These are phyloP conservation scores for Chaetoscypha palmicola DNA, from an alignment of 2,329 filamentous ascomycete genomes.

Conservation along the genomic window DNA sequence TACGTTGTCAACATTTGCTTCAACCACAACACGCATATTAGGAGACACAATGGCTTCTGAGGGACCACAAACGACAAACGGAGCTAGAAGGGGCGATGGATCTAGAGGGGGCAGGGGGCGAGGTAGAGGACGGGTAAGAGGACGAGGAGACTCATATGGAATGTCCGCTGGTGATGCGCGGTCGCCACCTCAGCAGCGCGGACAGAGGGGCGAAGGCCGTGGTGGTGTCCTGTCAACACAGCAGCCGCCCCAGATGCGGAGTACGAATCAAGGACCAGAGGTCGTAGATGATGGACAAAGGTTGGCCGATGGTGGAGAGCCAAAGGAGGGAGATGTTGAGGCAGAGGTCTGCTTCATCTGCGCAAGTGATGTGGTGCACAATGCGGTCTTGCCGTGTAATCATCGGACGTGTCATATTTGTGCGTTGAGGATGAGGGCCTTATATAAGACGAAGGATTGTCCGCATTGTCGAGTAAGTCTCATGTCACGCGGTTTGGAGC, in stretches of 20 bases:
- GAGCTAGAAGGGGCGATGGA: conserved; percentile 27
- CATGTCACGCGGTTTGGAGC: not conserved
- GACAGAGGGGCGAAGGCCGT: conserved; percentile 11
- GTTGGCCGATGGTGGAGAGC: conserved; percentile 5
- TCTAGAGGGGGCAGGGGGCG: conserved; percentile 35
- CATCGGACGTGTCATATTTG: conserved; percentile 97
- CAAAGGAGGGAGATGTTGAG: conserved; percentile 44
- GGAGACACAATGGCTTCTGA: conserved; percentile 17
- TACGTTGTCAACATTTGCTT: not conserved
- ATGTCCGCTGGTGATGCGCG: no score
- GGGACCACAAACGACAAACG: conserved; percentile 19
- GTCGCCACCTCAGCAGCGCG: conserved; percentile 11
- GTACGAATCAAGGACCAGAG: not conserved
- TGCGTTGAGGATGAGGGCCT: conserved; percentile 77
- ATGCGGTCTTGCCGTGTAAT: conserved; percentile 87
- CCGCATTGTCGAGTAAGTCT: conserved; percentile 80
- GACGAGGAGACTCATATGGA: conserved; percentile 4
- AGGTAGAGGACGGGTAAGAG: conserved; percentile 27
- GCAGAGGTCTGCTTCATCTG: conserved; percentile 96
- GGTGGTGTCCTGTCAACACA: conserved; percentile 8
- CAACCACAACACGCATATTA: not conserved
- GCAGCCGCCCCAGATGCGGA: not conserved
- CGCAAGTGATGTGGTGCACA: conserved; percentile 80
- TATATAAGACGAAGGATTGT: conserved; percentile 95
- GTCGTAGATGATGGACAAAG: conserved; percentile 1